phyloP scores from a whole-genome alignment of 768 basidiomycete species.

The Galerina marginata region DNA sequence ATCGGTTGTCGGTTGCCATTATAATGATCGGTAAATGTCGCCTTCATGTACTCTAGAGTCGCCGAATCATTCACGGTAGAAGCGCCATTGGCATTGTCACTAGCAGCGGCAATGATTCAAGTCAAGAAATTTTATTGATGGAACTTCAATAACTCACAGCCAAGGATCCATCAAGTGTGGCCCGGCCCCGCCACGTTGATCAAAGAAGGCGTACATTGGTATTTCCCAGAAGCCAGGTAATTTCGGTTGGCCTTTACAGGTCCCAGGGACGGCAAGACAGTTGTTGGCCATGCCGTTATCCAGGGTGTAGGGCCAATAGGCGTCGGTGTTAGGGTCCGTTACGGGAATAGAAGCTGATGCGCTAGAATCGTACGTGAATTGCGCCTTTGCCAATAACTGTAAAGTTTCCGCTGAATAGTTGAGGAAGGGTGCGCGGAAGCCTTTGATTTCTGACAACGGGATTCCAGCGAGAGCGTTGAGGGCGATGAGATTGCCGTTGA shows the following conservation, averaged over 20 bases:
- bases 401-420: conserved; percentile 70
- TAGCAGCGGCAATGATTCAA: conserved; percentile 21
- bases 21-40: conserved; percentile 77
- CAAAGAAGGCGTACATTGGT: conserved; percentile 84
- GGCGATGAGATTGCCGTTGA: conserved; percentile 80
- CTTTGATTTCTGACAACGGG: conserved; percentile 63
- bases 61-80: conserved; percentile 59
- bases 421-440: conserved; percentile 82
- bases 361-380: conserved; percentile 77
- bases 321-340: conserved; percentile 68
- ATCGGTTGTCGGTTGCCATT: conserved; percentile 78
- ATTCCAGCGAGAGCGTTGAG: conserved; percentile 82
- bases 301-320: conserved; percentile 85
- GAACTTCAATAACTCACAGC: conserved; percentile 53
- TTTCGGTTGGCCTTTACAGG: conserved; percentile 73
- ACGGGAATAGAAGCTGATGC: conserved; percentile 67
- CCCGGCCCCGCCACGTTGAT: conserved; percentile 56
- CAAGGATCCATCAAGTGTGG: conserved; percentile 85
- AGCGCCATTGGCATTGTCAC: conserved; percentile 61
- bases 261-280: conserved; percentile 57
- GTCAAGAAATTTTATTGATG: not conserved
- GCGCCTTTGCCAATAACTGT: conserved; percentile 53
- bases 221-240: conserved; percentile 85
- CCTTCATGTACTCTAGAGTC: conserved; percentile 74
- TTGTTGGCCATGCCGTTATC: conserved; percentile 83